Conservation (phyloP, 2,329 filamentous ascomycete genomes). For the Monilinia fructicola region DNA sequence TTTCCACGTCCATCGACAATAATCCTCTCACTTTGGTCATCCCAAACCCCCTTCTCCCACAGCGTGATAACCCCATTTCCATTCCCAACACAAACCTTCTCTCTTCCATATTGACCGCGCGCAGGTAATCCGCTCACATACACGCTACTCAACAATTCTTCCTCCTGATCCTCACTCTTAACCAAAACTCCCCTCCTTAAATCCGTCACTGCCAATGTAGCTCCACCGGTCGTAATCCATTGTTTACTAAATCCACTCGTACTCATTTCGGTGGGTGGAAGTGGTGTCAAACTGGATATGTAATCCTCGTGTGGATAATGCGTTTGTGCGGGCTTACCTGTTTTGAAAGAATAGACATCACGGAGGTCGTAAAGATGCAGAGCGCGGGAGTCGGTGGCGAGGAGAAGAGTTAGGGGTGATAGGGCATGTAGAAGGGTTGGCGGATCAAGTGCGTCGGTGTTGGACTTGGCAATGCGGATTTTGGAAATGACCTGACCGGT, state of each 20-base stretch:
- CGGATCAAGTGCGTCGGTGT: constrained; percentile 54
- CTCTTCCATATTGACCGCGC: constrained; percentile 63
- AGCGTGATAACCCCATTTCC: constrained; percentile 81
- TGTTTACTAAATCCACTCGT: constrained; percentile 91
- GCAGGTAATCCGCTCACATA: constrained; percentile 76
- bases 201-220: constrained; percentile 87
- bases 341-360: constrained; percentile 53
- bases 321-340: constrained; percentile 69
- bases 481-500: constrained; percentile 76
- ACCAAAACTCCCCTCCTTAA: constrained; percentile 81
- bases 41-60: constrained; percentile 94
- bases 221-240: constrained; percentile 91
- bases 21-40: constrained; percentile 89
- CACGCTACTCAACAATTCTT: constrained; percentile 80
- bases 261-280: constrained; percentile 76
- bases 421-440: constrained; percentile 80
- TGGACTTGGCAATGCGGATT: constrained; percentile 64
- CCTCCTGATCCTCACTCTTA: constrained; percentile 90
- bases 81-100: constrained; percentile 72
- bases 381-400: constrained; percentile 86
- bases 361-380: constrained; percentile 87
- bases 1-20: constrained; percentile 64
- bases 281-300: constrained; percentile 79
- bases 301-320: constrained; percentile 91
- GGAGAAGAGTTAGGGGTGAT: constrained; percentile 81